Base-by-base conservation (phyloP, 179 eudicot genomes). In the Carnegiea gigantea region DNA sequence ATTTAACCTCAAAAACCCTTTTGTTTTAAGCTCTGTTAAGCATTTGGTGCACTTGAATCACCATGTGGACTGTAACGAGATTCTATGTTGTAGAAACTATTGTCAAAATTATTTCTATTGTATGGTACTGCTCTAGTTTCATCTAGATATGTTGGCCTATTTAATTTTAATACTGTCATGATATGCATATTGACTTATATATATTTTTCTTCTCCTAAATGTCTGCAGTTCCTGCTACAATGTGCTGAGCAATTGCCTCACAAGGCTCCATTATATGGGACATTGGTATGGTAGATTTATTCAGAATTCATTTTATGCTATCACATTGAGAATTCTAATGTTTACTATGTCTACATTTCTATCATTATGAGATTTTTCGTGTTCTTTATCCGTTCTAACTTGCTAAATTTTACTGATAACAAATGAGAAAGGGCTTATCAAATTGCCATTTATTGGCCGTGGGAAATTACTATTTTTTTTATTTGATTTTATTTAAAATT, bases 161-260 rank as follows among this genome's bases (percentile, higher is more conserved):
- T n/a, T 62, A 62, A n/a, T 9, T 62, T 62, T 23, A 70, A 48
- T 82, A 51, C 8, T 46, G 20, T 33, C 14, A 36, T 14, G 74
- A n/a, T 68, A 4, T 48, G 53, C 17, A 24, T 79, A 65, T 77
- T 74, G 71, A 79, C 60, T 70, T 49, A 21, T 13, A n/a, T 36
- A n/a, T 40, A 40, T 40, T 40, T 7, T 43, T 78, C 2, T 78
- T 46, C 62, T 78, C 40, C 46, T 57, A 36, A 70, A 74, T 85
- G 43, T 36, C 80, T 49, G 78, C 95, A 95, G 98, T 92, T 89
- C 87, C 86, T 97, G 72, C 90, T 97, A 68, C 90, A 95, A 80
- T 97, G 99, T 78, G 95, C 95, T 14, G 95, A 93, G 86, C 97
- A 95, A 84, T 82, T 97, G 83, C 98, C 99, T 64, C 99, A 97